These are phyloP conservation scores for Juglanconis sp. DNA, from an alignment of 2,329 filamentous ascomycete genomes.

Conservation along the genomic window DNA sequence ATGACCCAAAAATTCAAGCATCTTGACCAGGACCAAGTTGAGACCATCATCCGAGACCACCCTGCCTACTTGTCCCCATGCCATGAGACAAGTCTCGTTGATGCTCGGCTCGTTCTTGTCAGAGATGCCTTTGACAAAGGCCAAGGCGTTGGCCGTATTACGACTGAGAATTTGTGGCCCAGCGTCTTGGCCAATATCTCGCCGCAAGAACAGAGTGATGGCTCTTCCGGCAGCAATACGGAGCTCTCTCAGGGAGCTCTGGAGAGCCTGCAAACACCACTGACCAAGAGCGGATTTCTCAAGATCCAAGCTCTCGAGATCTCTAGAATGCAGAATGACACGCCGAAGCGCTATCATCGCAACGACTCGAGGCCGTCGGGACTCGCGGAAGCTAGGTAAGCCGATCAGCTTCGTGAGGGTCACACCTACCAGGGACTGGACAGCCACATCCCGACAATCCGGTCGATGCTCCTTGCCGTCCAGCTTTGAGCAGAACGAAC, in stretches of 20 bases:
- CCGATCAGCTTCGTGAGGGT: constrained; percentile 47
- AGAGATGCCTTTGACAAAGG: constrained; percentile 69
- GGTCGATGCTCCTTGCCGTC: constrained; percentile 4
- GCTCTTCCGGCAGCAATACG: constrained; percentile 72
- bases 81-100: constrained; percentile 80
- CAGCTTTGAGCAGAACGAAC: constrained; percentile 23
- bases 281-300: constrained; percentile 67
- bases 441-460: constrained; percentile 21
- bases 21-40: constrained; percentile 77
- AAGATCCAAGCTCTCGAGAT: constrained; percentile 61
- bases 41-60: constrained; percentile 77
- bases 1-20: constrained; percentile 85
- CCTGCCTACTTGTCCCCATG: constrained; percentile 80
- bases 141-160: constrained; percentile 69
- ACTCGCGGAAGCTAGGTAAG: constrained; percentile 45
- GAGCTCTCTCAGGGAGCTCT: constrained; percentile 81
- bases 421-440: constrained; percentile 37
- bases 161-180: constrained; percentile 41
- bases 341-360: constrained; percentile 71
- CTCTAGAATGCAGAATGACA: constrained; percentile 64
- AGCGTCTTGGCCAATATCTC: background rate
- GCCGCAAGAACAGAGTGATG: constrained; percentile 15
- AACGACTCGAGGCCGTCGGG: constrained; percentile 61
- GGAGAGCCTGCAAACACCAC: constrained; percentile 77
- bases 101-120: constrained; percentile 64